These are phyloP conservation scores for Amanita thiersii DNA, from an alignment of 768 basidiomycete genomes.

Conservation along the genomic window DNA sequence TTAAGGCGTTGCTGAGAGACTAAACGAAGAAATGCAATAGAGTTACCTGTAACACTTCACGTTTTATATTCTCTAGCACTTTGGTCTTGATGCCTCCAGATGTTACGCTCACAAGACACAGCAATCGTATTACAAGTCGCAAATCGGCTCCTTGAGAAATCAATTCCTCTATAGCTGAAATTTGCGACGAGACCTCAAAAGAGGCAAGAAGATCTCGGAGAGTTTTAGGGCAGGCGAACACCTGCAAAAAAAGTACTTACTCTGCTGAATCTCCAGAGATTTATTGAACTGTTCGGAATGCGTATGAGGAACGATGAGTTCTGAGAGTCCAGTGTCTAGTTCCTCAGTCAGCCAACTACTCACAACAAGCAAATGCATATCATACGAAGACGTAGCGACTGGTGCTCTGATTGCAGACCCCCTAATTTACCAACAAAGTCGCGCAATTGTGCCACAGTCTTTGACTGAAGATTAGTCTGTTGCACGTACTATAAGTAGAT, in stretches of 20 bases:
- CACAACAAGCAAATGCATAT: conserved; percentile 12
- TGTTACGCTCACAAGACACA: conserved; percentile 83
- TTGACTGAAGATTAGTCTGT: conserved; percentile 77
- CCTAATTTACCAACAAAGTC: conserved; percentile 96
- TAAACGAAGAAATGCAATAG: background rate
- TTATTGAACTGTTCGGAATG: conserved; percentile 84
- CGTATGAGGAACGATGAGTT: conserved; percentile 80
- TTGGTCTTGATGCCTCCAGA: conserved; percentile 84
- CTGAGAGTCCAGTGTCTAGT: conserved; percentile 90
- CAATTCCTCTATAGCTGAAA: conserved; percentile 84
- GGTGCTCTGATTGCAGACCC: conserved; percentile 87
- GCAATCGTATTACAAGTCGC: conserved; percentile 66
- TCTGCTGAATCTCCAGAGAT: conserved; percentile 93
- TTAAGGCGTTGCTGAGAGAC: conserved; percentile 18
- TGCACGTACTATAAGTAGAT: conserved; percentile 1
- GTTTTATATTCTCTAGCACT: conserved; percentile 78
- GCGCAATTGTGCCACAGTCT: conserved; percentile 84
- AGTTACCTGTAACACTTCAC: conserved; percentile 76
- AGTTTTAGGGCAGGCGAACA: conserved; percentile 6
- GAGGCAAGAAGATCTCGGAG: conserved; percentile 84
- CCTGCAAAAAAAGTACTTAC: conserved; percentile 31
- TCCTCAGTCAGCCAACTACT: conserved; percentile 2
- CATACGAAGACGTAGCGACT: conserved; percentile 83
- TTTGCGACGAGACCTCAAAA: conserved; percentile 74
- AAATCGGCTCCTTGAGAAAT: conserved; percentile 83